These are phyloP conservation scores for Luzula sylvatica DNA, from an alignment of 176 grass and related monocot species.

Conservation along the genomic window DNA sequence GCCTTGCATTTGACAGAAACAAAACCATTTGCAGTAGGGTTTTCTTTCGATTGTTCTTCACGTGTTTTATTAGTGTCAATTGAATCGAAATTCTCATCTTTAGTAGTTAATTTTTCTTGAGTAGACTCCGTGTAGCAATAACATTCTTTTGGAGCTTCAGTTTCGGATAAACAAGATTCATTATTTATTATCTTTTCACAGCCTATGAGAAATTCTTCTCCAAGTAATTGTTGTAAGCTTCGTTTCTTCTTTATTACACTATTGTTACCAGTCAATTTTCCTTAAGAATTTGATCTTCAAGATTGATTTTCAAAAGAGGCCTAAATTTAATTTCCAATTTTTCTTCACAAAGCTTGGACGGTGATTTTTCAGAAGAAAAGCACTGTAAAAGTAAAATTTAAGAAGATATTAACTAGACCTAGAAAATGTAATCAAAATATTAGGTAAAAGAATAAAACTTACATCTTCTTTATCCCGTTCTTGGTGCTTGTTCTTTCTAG, in stretches of 20 bases:
- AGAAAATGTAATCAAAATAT: neutral
- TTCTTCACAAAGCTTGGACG: neutral
- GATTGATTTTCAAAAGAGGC: neutral
- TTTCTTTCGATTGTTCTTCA: conserved; percentile 10
- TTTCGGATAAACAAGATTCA: neutral
- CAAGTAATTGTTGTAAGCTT: conserved; percentile 26
- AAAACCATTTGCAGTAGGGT: conserved; percentile 32
- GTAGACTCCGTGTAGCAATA: neutral
- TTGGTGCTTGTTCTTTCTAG: conserved; percentile 15
- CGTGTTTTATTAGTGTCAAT: no score
- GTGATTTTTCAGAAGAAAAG: conserved; percentile 11
- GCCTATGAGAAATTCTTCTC: conserved; percentile 20
- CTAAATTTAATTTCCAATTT: neutral
- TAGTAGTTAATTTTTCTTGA: no score
- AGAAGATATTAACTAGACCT: neutral
- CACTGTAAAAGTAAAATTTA: conserved; percentile 6
- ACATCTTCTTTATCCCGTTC: conserved; percentile 11
- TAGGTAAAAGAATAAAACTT: neutral
- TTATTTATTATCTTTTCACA: neutral
- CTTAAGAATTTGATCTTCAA: neutral
- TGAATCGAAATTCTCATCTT: no score
- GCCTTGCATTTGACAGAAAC: conserved; percentile 30
- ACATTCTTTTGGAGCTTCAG: neutral
- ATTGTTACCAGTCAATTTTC: neutral
- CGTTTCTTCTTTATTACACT: conserved; percentile 34